These are phyloP conservation scores for Piper longum DNA, from an alignment of 164 flowering plant genomes.

Conservation along the genomic window DNA sequence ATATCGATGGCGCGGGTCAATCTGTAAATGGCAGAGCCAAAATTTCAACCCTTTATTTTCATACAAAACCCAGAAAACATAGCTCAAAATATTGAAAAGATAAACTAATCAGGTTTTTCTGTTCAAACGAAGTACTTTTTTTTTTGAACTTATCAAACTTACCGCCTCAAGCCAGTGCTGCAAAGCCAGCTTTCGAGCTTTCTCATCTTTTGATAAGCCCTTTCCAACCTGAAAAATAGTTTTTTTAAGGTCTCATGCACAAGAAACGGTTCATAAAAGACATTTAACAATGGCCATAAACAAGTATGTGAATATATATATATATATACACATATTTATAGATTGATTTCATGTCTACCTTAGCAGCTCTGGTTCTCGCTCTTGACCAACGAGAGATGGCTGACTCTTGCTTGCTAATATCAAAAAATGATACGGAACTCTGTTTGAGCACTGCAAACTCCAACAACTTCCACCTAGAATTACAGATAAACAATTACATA, in stretches of 20 bases:
- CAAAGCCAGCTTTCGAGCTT: slow-evolving; percentile 81
- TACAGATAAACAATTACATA: background rate
- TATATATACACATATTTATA: no score
- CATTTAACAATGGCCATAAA: background rate
- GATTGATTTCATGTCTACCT: slow-evolving; percentile 23
- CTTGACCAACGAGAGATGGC: slow-evolving; percentile 85
- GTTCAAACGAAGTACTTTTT: no score
- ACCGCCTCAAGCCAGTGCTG: slow-evolving; percentile 99
- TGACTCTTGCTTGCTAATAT: slow-evolving; percentile 57
- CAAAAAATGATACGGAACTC: slow-evolving; percentile 86
- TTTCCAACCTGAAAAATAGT: slow-evolving; percentile 62
- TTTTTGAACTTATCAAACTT: slow-evolving; percentile 12
- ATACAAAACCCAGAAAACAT: no score
- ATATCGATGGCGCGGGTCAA: slow-evolving; percentile 95
- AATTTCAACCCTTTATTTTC: no score
- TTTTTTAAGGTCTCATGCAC: background rate
- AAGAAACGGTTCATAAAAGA: background rate
- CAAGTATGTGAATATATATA: no score
- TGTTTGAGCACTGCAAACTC: slow-evolving; percentile 86
- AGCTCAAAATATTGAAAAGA: no score
- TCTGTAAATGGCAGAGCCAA: slow-evolving; percentile 25
- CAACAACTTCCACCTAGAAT: slow-evolving; percentile 28
- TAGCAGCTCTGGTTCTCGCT: slow-evolving; percentile 84
- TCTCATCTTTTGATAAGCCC: slow-evolving; percentile 81
- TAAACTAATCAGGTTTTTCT: no score